phyloP scores from a whole-genome alignment of 1,284 basidiomycete species.

The Malassezia yamatoensis region DNA sequence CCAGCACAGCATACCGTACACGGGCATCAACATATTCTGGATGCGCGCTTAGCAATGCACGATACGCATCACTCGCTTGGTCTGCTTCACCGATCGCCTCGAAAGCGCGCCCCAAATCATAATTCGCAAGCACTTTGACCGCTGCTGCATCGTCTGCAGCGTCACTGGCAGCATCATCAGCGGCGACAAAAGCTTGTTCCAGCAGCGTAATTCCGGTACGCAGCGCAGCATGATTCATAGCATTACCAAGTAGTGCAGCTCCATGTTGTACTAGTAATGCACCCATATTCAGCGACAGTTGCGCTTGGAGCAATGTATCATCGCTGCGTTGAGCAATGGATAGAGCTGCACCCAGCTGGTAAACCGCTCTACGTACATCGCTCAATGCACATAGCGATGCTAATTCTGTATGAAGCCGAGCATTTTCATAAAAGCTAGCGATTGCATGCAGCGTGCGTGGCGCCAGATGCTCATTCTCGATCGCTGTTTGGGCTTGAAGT shows the following conservation, averaged over 20 bases:
- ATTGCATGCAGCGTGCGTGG: slow-evolving; percentile 3
- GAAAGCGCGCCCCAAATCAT: slow-evolving; percentile 42
- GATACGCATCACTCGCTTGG: slow-evolving; percentile 38
- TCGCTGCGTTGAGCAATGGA: slow-evolving; percentile 18
- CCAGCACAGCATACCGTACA: slow-evolving; percentile 40
- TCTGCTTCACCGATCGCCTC: slow-evolving; percentile 27
- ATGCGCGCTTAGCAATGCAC: slow-evolving; percentile 33
- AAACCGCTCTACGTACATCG: slow-evolving; percentile 19
- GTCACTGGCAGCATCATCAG: slow-evolving; percentile 13
- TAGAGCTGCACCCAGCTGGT: slow-evolving; percentile 24
- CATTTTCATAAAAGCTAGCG: slow-evolving; percentile 5
- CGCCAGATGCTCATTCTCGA: slow-evolving; percentile 28
- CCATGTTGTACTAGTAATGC: slow-evolving; percentile 30
- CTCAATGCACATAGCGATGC: slow-evolving; percentile 8
- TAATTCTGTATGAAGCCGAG: slow-evolving; percentile 11
- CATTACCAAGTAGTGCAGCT: slow-evolving; percentile 12
- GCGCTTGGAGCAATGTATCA: slow-evolving; percentile 18
- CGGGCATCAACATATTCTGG: slow-evolving; percentile 47
- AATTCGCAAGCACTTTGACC: slow-evolving; percentile 35
- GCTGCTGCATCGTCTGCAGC: slow-evolving; percentile 16
- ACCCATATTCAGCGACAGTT: slow-evolving; percentile 29
- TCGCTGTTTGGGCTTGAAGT: slow-evolving; percentile 18
- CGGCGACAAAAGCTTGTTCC: slow-evolving; percentile 21
- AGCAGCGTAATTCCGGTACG: slow-evolving; percentile 24
- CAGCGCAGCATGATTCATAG: slow-evolving; percentile 18